phyloP scores from a whole-genome alignment of 805 yeast species.

The Yarrowia divulgata region DNA sequence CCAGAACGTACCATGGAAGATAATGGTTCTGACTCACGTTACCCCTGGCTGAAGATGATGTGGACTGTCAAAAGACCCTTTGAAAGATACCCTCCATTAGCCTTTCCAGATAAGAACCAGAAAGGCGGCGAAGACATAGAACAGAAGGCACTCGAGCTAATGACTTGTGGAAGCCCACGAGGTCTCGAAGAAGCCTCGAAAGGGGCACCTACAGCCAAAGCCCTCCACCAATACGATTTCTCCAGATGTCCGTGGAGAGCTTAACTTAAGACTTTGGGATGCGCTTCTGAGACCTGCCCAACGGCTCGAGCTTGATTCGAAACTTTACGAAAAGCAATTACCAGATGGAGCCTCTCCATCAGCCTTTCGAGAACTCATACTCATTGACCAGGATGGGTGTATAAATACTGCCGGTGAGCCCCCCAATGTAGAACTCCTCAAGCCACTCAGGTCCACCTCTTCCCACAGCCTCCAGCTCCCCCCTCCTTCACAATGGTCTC shows the following conservation, averaged over 20 bases:
- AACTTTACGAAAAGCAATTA: conserved; percentile 3
- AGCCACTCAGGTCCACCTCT: conserved; percentile 15
- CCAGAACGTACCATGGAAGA: background rate
- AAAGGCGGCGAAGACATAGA: background rate
- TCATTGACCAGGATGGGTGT: background rate
- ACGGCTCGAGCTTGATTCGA: conserved; percentile 33
- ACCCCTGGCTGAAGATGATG: too few relatives aligned
- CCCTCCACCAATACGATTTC: conserved; percentile 4
- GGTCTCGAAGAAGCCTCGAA: background rate
- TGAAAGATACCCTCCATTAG: background rate
- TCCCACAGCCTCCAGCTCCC: background rate
- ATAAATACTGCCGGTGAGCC: background rate
- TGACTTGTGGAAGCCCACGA: background rate
- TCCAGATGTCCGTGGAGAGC: conserved; percentile 24
- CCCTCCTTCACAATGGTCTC: conserved; percentile 21
- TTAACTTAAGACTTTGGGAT: background rate
- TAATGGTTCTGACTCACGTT: background rate
- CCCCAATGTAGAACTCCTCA: background rate
- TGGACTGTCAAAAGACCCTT: too few relatives aligned
- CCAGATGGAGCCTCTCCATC: background rate
- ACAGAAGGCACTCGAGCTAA: background rate
- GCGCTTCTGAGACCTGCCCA: conserved; percentile 26
- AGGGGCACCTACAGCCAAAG: background rate
- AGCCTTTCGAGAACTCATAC: background rate
- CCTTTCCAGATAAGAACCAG: background rate